Percentiles rank a stretch among this genome's conserved stretches.
Evolutionary conservation across 305 asterid genomes (phyloP).

Genomic region (Fraxinus platypoda): DNA sequence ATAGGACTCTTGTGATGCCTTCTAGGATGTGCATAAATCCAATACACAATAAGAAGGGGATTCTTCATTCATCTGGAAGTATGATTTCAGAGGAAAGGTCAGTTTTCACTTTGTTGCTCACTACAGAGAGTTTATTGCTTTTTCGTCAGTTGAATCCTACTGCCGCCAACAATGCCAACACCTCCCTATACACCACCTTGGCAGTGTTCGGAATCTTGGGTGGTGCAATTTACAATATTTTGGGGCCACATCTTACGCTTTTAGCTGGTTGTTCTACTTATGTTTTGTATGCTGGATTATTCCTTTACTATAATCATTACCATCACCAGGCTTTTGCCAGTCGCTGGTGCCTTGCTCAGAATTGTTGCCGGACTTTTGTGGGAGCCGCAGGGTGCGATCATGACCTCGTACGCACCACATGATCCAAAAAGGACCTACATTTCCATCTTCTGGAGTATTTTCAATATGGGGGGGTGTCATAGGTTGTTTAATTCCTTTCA

Average conservation of each 20-base stretch:
- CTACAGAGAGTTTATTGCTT: not conserved
- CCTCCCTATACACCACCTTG: slow-evolving; percentile 93
- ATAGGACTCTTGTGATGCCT: slow-evolving; percentile 95
- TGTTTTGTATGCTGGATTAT: slow-evolving; percentile 72
- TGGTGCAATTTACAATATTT: slow-evolving; percentile 49
- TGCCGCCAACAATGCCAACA: slow-evolving; percentile 88
- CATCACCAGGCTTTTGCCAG: slow-evolving; percentile 65
- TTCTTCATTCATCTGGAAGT: slow-evolving; percentile 58
- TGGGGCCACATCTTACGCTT: slow-evolving; percentile 66
- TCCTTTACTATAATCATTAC: slow-evolving; percentile 76
- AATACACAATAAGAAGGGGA: slow-evolving; percentile 79
- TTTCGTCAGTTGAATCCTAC: slow-evolving; percentile 53
- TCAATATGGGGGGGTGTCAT: slow-evolving; percentile 87
- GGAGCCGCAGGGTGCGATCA: slow-evolving; percentile 87
- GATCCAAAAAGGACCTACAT: slow-evolving; percentile 70
- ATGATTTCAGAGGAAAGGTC: slow-evolving; percentile 64
- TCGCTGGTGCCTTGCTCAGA: slow-evolving; percentile 76
- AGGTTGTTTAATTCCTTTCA: slow-evolving; percentile 79
- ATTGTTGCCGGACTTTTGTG: slow-evolving; percentile 84
- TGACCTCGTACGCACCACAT: slow-evolving; percentile 91
- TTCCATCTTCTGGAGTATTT: slow-evolving; percentile 82
- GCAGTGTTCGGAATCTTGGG: slow-evolving; percentile 75
- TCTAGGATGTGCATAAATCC: slow-evolving; percentile 95
- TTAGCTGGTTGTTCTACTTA: slow-evolving; percentile 75
- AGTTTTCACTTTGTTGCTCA: slow-evolving; percentile 20